Conservation (phyloP, 2,329 filamentous ascomycete species). For the Scopulariopsis brevicaulis region DNA sequence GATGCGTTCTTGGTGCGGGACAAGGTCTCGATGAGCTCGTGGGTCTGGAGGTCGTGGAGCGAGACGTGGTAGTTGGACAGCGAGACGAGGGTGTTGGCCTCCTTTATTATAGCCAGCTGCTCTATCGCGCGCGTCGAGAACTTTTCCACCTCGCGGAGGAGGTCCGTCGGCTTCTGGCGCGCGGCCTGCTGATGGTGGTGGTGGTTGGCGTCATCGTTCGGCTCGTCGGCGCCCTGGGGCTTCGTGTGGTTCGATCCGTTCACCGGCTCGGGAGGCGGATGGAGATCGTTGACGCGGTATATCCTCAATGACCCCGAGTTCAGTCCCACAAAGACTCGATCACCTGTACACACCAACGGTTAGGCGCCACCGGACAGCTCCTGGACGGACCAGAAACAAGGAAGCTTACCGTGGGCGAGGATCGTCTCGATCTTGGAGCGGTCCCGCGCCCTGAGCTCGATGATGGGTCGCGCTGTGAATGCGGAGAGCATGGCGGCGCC, state of each 20-base stretch:
- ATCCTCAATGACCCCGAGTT: slow-evolving; percentile 82
- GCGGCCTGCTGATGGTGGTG: slow-evolving; percentile 16
- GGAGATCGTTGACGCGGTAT: slow-evolving; percentile 73
- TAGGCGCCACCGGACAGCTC: slow-evolving; percentile 2
- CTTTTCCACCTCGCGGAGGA: slow-evolving; percentile 85
- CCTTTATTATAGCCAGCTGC: slow-evolving; percentile 91
- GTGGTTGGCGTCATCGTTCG: slow-evolving; percentile 8
- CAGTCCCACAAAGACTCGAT: slow-evolving; percentile 82
- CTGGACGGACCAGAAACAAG: background rate
- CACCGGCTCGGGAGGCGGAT: slow-evolving; percentile 16
- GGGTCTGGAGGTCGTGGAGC: slow-evolving; percentile 79
- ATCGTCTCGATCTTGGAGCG: slow-evolving; percentile 97
- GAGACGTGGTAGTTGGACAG: slow-evolving; percentile 84
- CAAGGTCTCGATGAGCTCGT: slow-evolving; percentile 69
- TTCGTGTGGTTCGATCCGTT: slow-evolving; percentile 18
- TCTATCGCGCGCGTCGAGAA: slow-evolving; percentile 86
- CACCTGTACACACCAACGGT: slow-evolving; percentile 40
- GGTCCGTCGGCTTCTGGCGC: slow-evolving; percentile 54
- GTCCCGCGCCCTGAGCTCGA: slow-evolving; percentile 92
- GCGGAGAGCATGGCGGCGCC: slow-evolving; percentile 76
- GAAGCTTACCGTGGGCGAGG: slow-evolving; percentile 64
- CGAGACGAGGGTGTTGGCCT: slow-evolving; percentile 83
- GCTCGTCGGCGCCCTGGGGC: slow-evolving; percentile 13
- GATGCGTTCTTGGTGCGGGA: slow-evolving; percentile 78
- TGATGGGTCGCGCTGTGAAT: slow-evolving; percentile 89